Conservation (phyloP, 352 stramenopile species). For the Phytophthora parvispora region DNA sequence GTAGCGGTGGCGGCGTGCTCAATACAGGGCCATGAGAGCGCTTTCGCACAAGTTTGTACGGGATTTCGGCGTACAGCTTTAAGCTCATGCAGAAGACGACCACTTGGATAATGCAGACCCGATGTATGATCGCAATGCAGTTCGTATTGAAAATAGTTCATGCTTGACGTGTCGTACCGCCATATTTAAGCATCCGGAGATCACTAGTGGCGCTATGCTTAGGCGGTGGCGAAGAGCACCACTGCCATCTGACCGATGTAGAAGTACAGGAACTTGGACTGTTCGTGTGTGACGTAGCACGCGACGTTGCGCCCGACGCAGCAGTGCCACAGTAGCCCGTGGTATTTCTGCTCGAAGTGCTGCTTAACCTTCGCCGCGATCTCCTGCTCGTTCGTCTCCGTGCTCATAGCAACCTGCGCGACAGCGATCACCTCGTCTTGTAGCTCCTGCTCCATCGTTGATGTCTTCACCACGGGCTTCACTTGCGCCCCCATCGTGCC, state of each 20-base stretch:
- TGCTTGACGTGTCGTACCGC: constrained; percentile 9
- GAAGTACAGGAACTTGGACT: constrained; percentile 97
- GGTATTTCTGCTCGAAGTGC: constrained; percentile 95
- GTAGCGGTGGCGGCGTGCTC: constrained; percentile 63
- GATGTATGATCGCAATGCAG: constrained; percentile 18
- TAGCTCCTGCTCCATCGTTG: constrained; percentile 89
- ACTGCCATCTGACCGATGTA: constrained; percentile 97
- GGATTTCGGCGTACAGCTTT: constrained; percentile 30
- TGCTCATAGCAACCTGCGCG: constrained; percentile 83
- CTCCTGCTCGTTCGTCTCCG: constrained; percentile 87
- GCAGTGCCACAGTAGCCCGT: constrained; percentile 94
- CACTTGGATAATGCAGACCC: not conserved
- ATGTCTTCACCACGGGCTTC: constrained; percentile 91
- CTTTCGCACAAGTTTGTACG: constrained; percentile 48
- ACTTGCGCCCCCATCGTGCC: constrained; percentile 63
- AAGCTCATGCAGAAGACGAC: constrained; percentile 11
- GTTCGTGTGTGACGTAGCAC: constrained; percentile 95
- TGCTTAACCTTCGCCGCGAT: constrained; percentile 94
- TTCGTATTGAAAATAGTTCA: constrained; percentile 41
- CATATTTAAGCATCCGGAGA: constrained; percentile 14
- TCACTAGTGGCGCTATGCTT: constrained; percentile 15
- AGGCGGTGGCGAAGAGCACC: constrained; percentile 92
- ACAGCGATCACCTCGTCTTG: constrained; percentile 88
- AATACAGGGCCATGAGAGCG: constrained; percentile 52
- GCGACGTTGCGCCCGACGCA: constrained; percentile 96